Evolutionary conservation across 1,284 basidiomycete genomes (phyloP).

Genomic region (Mrakiaceae sp.): DNA sequence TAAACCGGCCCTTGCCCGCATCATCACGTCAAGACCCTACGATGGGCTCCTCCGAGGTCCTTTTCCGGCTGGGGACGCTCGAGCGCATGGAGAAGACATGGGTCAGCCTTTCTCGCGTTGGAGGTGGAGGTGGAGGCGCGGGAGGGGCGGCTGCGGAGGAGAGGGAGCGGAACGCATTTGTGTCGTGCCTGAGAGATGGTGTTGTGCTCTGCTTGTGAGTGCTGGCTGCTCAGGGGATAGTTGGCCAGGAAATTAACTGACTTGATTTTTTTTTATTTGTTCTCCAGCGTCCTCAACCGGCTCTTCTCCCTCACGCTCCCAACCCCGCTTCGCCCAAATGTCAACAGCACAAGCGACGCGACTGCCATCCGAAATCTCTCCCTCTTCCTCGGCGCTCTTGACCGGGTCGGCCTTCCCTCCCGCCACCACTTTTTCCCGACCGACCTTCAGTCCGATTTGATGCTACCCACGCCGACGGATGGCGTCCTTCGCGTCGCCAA

Average conservation of each 20-base stretch:
- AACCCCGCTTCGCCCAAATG: constrained; percentile 1
- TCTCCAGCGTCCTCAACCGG: constrained; percentile 6
- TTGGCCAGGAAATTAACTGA: neutral
- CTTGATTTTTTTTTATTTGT: neutral
- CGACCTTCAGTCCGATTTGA: neutral
- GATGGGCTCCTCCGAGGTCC: constrained; percentile 9
- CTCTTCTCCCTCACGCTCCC: constrained; percentile 8
- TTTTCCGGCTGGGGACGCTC: neutral
- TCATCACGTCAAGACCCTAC: neutral
- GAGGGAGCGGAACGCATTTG: constrained; percentile 3
- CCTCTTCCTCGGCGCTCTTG: constrained; percentile 5
- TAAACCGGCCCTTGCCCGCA: neutral
- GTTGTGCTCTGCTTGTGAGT: constrained; percentile 15
- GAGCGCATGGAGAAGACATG: constrained; percentile 1
- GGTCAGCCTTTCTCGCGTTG: neutral
- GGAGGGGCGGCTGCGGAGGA: constrained; percentile 3
- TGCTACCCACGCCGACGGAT: neutral
- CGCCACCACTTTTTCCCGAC: neutral
- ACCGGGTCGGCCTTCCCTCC: neutral
- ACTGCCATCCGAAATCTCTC: neutral
- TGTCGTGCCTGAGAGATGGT: neutral
- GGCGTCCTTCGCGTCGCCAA: constrained; percentile 9
- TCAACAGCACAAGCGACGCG: neutral
- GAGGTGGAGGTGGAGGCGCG: neutral
- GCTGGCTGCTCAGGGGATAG: neutral